phyloP scores from a whole-genome alignment of 2,329 filamentous ascomycete genomes.

The Ceratocystis colombiana region DNA sequence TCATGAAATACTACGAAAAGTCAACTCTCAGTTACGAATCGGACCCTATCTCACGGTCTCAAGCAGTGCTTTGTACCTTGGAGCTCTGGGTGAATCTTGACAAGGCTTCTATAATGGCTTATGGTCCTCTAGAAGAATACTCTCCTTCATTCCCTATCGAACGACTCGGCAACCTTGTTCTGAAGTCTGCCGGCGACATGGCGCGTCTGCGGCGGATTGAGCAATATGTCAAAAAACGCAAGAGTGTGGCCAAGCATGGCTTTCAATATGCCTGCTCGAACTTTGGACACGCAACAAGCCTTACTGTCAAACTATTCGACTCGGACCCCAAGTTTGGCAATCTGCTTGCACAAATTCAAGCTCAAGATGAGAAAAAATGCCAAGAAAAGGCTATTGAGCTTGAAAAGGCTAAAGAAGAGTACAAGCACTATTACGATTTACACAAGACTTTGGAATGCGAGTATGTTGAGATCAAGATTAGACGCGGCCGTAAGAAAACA shows the following conservation, averaged over 20 bases:
- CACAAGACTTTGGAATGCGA: not conserved
- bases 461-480: not conserved
- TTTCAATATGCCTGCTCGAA: constrained; percentile 9
- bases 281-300: not conserved
- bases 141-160: constrained; percentile 36
- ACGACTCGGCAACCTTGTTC: constrained; percentile 38
- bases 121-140: constrained; percentile 40
- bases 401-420: not conserved
- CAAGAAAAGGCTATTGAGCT: not conserved
- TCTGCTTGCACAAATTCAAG: not conserved
- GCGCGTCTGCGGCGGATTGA: constrained; percentile 39
- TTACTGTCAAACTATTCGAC: constrained; percentile 7
- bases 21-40: constrained; percentile 32
- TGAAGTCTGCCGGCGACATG: constrained; percentile 40
- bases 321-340: not conserved
- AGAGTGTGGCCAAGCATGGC: not conserved
- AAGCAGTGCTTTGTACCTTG: constrained; percentile 46
- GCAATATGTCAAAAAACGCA: constrained; percentile 32
- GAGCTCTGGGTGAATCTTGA: constrained; percentile 53
- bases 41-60: constrained; percentile 40
- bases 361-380: not conserved
- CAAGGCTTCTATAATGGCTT: constrained; percentile 34
- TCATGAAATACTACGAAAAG: constrained; percentile 32
- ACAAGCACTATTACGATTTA: not conserved
- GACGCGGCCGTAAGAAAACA: not conserved